phyloP scores from a whole-genome alignment of 2,329 filamentous ascomycete genomes.

The Claviceps cyperi region DNA sequence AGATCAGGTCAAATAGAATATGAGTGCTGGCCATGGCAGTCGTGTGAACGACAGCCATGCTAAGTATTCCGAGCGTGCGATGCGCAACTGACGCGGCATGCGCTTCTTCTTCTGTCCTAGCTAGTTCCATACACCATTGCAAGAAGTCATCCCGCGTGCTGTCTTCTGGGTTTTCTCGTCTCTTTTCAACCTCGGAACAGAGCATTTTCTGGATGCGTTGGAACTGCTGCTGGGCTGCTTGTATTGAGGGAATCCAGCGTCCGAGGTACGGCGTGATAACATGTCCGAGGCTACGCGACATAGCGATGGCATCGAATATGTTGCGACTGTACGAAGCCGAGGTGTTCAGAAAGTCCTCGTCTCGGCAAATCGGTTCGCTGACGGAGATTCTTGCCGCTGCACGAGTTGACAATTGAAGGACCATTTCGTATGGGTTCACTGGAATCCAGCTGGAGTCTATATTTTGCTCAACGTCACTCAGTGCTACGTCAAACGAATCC shows the following conservation, averaged over 20 bases:
- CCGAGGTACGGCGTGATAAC: neutral
- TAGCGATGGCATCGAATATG: constrained; percentile 6
- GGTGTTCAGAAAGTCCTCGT: constrained; percentile 7
- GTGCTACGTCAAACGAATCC: no score
- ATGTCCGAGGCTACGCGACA: constrained; percentile 6
- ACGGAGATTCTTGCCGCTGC: constrained; percentile 8
- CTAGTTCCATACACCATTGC: constrained; percentile 9
- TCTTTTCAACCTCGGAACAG: no score
- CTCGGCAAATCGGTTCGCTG: constrained; percentile 6
- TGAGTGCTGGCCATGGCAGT: constrained; percentile 9
- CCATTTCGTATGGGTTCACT: constrained; percentile 6
- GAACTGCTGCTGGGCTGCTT: constrained; percentile 4
- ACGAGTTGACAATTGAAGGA: constrained; percentile 7
- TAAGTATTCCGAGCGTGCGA: constrained; percentile 8
- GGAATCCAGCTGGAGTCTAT: neutral
- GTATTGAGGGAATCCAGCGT: constrained; percentile 3
- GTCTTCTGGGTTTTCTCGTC: constrained; percentile 2
- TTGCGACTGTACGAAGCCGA: constrained; percentile 8
- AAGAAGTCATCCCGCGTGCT: constrained; percentile 7
- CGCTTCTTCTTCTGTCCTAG: constrained; percentile 6
- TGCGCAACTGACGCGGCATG: constrained; percentile 5
- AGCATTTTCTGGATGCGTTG: constrained; percentile 4
- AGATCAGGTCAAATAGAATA: constrained; percentile 8
- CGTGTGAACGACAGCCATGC: constrained; percentile 10
- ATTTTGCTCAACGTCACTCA: neutral